Evolutionary conservation across 768 basidiomycete species (phyloP), one percentile per base, ranked within the genome.

Genomic region (Udeniomyces megalosporus): DNA sequence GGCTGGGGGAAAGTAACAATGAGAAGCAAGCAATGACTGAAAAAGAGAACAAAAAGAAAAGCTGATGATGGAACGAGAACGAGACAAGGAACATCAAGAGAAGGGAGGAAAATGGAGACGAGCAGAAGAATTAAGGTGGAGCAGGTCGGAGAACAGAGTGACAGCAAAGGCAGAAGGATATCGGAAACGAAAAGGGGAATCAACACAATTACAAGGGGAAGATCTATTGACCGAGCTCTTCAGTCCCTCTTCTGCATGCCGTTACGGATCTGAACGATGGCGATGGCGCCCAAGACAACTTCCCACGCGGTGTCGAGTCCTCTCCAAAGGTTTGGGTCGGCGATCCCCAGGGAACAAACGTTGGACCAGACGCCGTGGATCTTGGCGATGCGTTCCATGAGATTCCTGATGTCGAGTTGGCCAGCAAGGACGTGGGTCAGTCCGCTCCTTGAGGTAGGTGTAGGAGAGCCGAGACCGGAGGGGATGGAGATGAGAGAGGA

Each of bases 301-400:
- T 63, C 61, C 61, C 61, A 63, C 17, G 61, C 55, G 20, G 54
- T 47, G 38, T 60, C 63, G 24, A 65, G 26, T 15, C 58, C 58
- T 49, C 55, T 59, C 63, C 63, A 65, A 4, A 65, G 51, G 10
- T 53, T 17, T 8, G 20, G 28, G 22, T 65, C 63, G 2, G 58
- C 58, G 8, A 60, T 24, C 11, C 63, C 63, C 45, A 65, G 35
- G 1, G 58, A 26, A 42, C 63, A 65, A 1, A 55, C 52, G 42
- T 65, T 65, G 3, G 34, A 50, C 63, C 63, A 65, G 8, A 60
- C 58, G 2, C 50, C 57, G 31, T 54, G 63, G 24, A 65, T 53
- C 35, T 54, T 24, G 38, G 49, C 31, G 45, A 65, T 49, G 22
- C 63, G 42, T 14, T 47, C 32, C 29, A 65, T 45, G 24, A 65